Evolutionary conservation across 1,139 yeast genomes (phyloP), one percentile per base, ranked within the genome.

Genomic region (Petasospora rhodanensis): DNA sequence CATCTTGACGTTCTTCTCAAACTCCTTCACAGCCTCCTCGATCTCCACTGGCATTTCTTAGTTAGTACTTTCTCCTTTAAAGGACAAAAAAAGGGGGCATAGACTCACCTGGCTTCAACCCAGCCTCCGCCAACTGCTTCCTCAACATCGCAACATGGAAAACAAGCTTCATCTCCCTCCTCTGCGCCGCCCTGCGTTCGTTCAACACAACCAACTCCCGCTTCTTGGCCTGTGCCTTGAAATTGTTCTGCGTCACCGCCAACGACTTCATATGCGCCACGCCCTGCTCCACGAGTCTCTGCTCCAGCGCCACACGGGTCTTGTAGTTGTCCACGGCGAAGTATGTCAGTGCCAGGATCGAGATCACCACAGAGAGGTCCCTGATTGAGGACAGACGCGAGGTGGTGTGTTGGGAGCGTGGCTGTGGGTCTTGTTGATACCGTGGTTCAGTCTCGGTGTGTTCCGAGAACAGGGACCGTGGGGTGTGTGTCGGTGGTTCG

Each of bases 101-200:
- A 9, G 6, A 16, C 52, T 12, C 31, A 48, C 54, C 57, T 2
- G 86, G 84, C n/a, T 65, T 67, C 8, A 67, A 42, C 0, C 79
- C 80, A 5, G 55, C 47, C 8, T 76, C 79, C 6, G 55, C 41
- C 35, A 79, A 58, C 51, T 79, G 85, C 45, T 75, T 66, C 33
- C 82, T 61, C 24, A 79, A 58, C 50, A 79, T 56, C 1, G 83
- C 84, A 26, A 79, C 64, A 50, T 79, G 86, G 48, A 78, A 58
- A 7, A 73, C 67, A 79, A 79, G 71, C 51, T 72, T 74, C 64
- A 69, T 70, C 47, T 67, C 67, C 35, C 81, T 64, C 45, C 69
- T 73, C 29, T 68, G 72, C 27, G 54, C 57, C 29, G 61, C 70
- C 48, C 61, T 65, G 35, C 72, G 60, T 53, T 70, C 80, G 49